Conservation (phyloP, 495 filamentous ascomycete species). For the Achaetomiella virescens region DNA sequence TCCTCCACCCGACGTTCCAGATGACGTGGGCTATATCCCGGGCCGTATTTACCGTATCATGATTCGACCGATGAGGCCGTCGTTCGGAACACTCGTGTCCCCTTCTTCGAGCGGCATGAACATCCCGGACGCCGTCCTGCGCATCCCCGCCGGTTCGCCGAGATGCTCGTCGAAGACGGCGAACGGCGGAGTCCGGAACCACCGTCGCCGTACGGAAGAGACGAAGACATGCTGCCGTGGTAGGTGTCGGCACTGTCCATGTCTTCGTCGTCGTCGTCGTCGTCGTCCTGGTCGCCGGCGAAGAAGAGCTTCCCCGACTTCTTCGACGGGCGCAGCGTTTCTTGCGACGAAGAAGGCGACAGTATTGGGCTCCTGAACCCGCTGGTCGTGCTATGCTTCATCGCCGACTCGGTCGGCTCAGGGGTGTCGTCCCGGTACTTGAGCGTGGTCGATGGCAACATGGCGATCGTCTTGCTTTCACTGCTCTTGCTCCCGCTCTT, state of each 20-base stretch:
- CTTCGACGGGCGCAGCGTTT: slow-evolving; percentile 66
- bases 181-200: slow-evolving; percentile 30
- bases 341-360: slow-evolving; percentile 65
- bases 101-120: slow-evolving; percentile 76
- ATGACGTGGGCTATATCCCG: slow-evolving; percentile 94
- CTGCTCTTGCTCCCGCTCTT: slow-evolving; percentile 42
- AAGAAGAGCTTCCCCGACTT: slow-evolving; percentile 66
- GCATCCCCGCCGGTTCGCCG: slow-evolving; percentile 50
- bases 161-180: slow-evolving; percentile 29
- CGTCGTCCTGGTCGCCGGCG: slow-evolving; percentile 38
- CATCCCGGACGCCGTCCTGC: slow-evolving; percentile 73
- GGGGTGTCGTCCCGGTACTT: slow-evolving; percentile 83
- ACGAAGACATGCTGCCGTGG: slow-evolving; percentile 12
- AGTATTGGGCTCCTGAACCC: slow-evolving; percentile 46
- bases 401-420: slow-evolving; percentile 54
- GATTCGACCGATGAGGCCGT: slow-evolving; percentile 67
- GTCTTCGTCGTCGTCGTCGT: slow-evolving; percentile 60
- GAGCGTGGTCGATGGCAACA: slow-evolving; percentile 83
- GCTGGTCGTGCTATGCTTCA: slow-evolving; percentile 44
- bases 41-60: slow-evolving; percentile 95
- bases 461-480: slow-evolving; percentile 89
- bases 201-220: slow-evolving; percentile 5
- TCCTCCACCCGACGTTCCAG: slow-evolving; percentile 95
- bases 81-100: slow-evolving; percentile 50
- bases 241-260: slow-evolving; percentile 44